These are phyloP conservation scores for Hyphochytrium catenoides DNA, from an alignment of 352 stramenopile species.

Conservation along the genomic window DNA sequence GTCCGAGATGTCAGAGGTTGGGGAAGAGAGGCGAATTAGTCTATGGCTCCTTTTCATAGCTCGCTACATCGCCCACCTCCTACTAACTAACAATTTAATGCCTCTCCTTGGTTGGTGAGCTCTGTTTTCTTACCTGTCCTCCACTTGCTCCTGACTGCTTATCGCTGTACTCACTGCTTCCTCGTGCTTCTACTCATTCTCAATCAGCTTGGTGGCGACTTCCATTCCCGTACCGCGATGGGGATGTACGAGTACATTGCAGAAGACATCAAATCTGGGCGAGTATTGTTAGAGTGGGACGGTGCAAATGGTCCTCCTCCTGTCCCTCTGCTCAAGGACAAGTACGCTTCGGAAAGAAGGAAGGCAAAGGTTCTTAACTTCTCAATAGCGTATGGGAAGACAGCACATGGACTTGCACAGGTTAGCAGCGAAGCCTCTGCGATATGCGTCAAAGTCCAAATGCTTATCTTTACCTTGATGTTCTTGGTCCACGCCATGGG, in stretches of 20 bases:
- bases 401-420: slow-evolving; percentile 84
- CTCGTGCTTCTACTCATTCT: no score
- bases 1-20: no score
- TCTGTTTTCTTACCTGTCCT: no score
- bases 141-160: no score
- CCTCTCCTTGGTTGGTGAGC: no score
- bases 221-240: slow-evolving; percentile 87
- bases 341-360: slow-evolving; percentile 85
- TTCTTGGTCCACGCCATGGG: no score
- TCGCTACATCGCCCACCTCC: no score
- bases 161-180: no score
- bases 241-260: slow-evolving; percentile 98
- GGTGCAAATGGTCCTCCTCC: slow-evolving; percentile 59
- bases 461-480: background rate
- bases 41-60: no score
- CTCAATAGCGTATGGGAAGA: slow-evolving; percentile 99
- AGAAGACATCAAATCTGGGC: slow-evolving; percentile 77
- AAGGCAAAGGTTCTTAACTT: slow-evolving; percentile 99
- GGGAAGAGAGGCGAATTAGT: no score
- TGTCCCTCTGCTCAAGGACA: slow-evolving; percentile 92
- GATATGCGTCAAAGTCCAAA: background rate
- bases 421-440: slow-evolving; percentile 8
- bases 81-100: no score
- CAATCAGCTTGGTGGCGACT: slow-evolving; percentile 40
- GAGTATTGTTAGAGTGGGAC: slow-evolving; percentile 94